These are phyloP conservation scores for Podosphaera fusca DNA, from an alignment of 2,329 filamentous ascomycete species.

Conservation along the genomic window DNA sequence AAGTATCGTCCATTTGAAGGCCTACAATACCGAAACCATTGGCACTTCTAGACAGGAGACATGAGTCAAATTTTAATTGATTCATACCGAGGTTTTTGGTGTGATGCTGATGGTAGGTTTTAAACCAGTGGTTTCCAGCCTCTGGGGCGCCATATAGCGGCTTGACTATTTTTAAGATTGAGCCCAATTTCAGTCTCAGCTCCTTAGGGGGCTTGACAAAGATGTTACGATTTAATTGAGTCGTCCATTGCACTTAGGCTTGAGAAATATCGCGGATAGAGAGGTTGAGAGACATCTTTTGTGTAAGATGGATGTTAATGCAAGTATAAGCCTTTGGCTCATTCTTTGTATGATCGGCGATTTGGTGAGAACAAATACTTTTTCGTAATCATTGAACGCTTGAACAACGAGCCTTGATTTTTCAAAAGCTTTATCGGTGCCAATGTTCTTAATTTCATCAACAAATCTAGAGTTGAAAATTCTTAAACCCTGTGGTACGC, in stretches of 20 bases:
- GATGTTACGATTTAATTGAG: no score
- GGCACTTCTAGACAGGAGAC: background rate
- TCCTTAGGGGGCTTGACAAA: no score
- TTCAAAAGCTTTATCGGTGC: no score
- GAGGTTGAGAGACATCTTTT: background rate
- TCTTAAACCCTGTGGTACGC: background rate
- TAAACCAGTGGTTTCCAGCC: no score
- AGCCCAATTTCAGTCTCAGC: no score
- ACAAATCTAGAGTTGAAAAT: background rate
- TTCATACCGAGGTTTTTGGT: background rate
- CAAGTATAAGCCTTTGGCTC: no score
- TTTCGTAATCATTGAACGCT: conserved; percentile 3
- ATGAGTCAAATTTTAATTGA: background rate
- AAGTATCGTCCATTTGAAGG: no score
- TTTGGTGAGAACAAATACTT: conserved; percentile 2
- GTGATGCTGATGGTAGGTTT: background rate
- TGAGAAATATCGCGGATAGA: background rate
- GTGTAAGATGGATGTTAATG: background rate
- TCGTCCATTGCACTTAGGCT: no score
- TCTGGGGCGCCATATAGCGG: no score
- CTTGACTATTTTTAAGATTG: no score
- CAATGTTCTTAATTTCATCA: no score
- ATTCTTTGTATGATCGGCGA: background rate
- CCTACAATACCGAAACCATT: background rate
- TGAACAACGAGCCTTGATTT: conserved; percentile 1